A percentile compares a stretch with the other conserved stretches of the same genome.
Conservation (phyloP, 2,329 filamentous ascomycete genomes). For the Sclerotinia trifoliorum region DNA sequence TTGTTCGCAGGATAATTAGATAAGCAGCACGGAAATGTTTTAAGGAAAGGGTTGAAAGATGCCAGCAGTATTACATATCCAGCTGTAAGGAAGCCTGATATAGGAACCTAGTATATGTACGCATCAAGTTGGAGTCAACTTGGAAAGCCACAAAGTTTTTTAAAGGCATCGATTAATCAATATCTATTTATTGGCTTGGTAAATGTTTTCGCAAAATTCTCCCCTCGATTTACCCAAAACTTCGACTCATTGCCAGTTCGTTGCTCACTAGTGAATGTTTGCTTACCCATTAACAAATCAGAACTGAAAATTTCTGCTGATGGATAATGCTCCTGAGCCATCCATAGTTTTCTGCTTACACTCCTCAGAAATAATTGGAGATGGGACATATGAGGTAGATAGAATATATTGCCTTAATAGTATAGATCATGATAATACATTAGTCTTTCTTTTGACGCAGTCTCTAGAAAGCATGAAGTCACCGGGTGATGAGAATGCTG, state of each 20-base stretch:
- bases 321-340: background rate
- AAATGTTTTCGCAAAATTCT: background rate
- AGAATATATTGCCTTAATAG: background rate
- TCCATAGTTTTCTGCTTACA: background rate
- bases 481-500: background rate
- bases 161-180: background rate
- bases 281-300: background rate
- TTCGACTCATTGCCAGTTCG: background rate
- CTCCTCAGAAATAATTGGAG: background rate
- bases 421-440: background rate
- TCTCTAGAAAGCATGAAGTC: background rate
- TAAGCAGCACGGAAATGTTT: background rate
- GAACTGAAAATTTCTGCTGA: background rate
- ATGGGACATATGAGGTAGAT: background rate
- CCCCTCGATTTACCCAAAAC: slow-evolving; percentile 1
- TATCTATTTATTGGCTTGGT: background rate
- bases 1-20: background rate
- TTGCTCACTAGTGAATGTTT: background rate
- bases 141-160: background rate
- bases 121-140: background rate
- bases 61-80: background rate
- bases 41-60: background rate
- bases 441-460: background rate
- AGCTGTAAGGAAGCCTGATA: background rate
- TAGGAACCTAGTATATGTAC: background rate